Evolutionary conservation across 2,329 filamentous ascomycete species (phyloP), one percentile per base, ranked within the genome.

Genomic region (Truncatella angustata): DNA sequence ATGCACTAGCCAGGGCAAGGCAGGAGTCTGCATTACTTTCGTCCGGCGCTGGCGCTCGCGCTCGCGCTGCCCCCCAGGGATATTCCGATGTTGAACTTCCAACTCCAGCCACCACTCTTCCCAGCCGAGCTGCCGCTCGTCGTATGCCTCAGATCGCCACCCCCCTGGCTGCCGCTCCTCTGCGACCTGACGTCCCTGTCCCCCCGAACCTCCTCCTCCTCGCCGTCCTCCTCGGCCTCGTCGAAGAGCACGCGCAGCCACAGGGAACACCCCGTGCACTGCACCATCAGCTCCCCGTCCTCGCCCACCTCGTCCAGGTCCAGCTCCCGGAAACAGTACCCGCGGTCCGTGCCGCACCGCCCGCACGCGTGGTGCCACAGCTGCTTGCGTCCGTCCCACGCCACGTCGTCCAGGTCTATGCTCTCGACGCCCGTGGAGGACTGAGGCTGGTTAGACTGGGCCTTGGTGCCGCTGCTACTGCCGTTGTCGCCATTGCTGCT

Each of bases 241-340:
- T 79, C 81, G 71, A 87, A 88, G 47, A 84, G 75, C 34, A 88
- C 82, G 51, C 78, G 77, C 48, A 87, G 65, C 83, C 83, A 87
- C 42, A 88, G 70, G 62, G 84, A 87, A 58, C 85, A 88, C 60
- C 86, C 84, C 51, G 75, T 73, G 61, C 85, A 88, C 10, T 81
- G 84, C 36, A 88, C 83, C 65, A 86, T 74, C 43, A 87, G 66
- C 62, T 85, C 81, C 7, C 84, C 79, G 56, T 80, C 73, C 47
- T 81, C 79, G 42, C 73, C 76, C 35, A 76, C 79, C 62, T 79
- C 81, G 57, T 84, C 79, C 45, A 88, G 69, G 63, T 87, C 82
- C 7, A 66, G 67, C 66, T 87, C 84, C 14, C 66, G 70, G 56
- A 87, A 78, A 24, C 77, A 65, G 63, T 82, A 88, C 1, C 84